phyloP scores from a whole-genome alignment of 176 grass and related monocot genomes.

The Zea luxurians region DNA sequence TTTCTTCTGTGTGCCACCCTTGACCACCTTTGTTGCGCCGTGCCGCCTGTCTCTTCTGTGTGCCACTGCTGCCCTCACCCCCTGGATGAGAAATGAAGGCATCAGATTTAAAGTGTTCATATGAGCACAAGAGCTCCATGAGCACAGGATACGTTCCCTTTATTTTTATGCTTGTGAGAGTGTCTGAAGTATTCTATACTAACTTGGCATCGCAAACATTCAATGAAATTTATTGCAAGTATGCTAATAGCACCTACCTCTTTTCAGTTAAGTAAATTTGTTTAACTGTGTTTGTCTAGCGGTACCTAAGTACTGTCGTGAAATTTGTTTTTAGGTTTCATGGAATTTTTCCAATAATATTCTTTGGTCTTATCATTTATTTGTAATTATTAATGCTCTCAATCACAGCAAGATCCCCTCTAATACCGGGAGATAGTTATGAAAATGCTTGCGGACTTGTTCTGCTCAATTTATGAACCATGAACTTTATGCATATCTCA shows the following conservation, averaged over 20 bases:
- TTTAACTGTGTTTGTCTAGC: neutral
- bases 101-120: too few relatives aligned
- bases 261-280: neutral
- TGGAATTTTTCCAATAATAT: neutral
- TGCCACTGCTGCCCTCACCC: too few relatives aligned
- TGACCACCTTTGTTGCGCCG: too few relatives aligned
- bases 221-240: neutral
- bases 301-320: neutral
- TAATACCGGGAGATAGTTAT: neutral
- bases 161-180: neutral
- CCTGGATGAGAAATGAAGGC: too few relatives aligned
- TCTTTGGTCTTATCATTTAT: neutral
- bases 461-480: neutral
- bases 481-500: neutral
- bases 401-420: neutral
- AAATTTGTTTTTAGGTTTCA: conserved; percentile 13
- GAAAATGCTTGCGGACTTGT: neutral
- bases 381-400: neutral
- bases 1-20: too few relatives aligned
- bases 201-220: neutral
- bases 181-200: neutral
- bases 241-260: neutral
- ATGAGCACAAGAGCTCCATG: too few relatives aligned
- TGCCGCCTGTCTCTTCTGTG: too few relatives aligned
- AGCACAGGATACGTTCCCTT: too few relatives aligned